Conservation (phyloP, 345 rosid genomes). For the Moringa oleifera region DNA sequence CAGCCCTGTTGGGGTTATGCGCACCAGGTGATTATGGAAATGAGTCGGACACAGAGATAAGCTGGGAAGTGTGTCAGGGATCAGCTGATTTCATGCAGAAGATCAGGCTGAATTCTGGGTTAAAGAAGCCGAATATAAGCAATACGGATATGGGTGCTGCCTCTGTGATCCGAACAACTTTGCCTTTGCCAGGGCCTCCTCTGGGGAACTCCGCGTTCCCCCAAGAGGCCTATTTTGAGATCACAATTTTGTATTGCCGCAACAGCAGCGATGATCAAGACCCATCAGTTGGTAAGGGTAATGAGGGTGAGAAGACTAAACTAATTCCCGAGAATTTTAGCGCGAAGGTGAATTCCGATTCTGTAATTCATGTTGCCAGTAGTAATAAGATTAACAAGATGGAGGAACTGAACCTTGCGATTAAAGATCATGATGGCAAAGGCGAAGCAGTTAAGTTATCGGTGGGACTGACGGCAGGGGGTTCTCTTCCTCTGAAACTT, state of each 20-base stretch:
- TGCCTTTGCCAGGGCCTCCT: constrained; percentile 91
- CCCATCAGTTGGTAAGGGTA: constrained; percentile 12
- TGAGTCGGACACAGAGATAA: constrained; percentile 45
- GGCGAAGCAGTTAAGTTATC: constrained; percentile 32
- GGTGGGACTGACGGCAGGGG: constrained; percentile 62
- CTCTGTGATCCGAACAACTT: constrained; percentile 57
- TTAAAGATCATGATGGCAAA: constrained; percentile 20
- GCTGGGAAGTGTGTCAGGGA: constrained; percentile 82
- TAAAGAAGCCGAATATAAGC: constrained; percentile 16
- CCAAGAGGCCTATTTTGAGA: constrained; percentile 89
- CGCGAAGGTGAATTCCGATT: constrained; percentile 42
- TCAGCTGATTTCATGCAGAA: constrained; percentile 76
- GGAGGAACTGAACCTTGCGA: constrained; percentile 37
- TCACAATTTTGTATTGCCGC: constrained; percentile 45
- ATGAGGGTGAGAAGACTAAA: constrained; percentile 62
- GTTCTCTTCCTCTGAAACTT: constrained; percentile 45
- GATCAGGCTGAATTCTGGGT: constrained; percentile 55
- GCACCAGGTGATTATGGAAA: constrained; percentile 37
- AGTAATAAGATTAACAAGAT: constrained; percentile 13
- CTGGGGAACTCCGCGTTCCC: constrained; percentile 74
- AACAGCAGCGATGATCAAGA: constrained; percentile 19
- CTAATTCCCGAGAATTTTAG: constrained; percentile 43
- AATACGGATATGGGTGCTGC: constrained; percentile 33
- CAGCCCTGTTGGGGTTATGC: constrained; percentile 52
- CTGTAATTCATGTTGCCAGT: constrained; percentile 31